phyloP scores from a whole-genome alignment of 2,329 filamentous ascomycete species.

The Fusarium solani-melongenae region DNA sequence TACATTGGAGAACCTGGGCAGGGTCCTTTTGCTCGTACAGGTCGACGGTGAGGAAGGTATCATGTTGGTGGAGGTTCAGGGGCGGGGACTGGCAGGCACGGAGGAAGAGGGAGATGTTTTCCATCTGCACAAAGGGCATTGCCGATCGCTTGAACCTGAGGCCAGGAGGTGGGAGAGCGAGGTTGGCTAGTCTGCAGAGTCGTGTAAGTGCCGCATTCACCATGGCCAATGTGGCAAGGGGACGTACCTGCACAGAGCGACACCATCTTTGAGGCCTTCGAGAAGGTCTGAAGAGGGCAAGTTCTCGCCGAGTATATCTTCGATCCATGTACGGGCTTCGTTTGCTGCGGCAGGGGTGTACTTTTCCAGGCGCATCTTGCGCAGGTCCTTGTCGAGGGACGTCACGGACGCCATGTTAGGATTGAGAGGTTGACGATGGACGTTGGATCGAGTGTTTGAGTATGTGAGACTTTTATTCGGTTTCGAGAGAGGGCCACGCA shows the following conservation, averaged over 20 bases:
- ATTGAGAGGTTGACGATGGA: not conserved
- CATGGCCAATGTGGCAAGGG: not conserved
- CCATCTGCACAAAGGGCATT: conserved; percentile 99
- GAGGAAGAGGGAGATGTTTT: conserved; percentile 97
- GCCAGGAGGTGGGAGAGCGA: conserved; percentile 78
- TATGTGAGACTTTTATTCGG: not conserved
- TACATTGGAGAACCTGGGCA: conserved; percentile 92
- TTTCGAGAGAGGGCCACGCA: not conserved
- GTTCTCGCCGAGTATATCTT: conserved; percentile 79
- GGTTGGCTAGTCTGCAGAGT: conserved; percentile 78
- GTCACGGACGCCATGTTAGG: conserved; percentile 87
- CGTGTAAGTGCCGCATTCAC: conserved; percentile 32
- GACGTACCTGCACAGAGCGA: conserved; percentile 88
- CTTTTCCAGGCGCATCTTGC: conserved; percentile 89
- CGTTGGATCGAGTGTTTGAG: not conserved
- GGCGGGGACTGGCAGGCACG: conserved; percentile 87
- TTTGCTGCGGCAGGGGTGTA: conserved; percentile 92
- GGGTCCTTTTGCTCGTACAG: conserved; percentile 96
- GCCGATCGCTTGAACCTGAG: conserved; percentile 90
- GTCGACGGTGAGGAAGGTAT: conserved; percentile 97
- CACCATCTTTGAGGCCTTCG: conserved; percentile 88
- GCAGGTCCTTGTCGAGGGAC: conserved; percentile 94
- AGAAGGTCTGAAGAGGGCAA: conserved; percentile 82
- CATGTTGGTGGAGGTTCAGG: conserved; percentile 89
- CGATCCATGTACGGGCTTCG: conserved; percentile 88